phyloP scores from a whole-genome alignment of 2,329 filamentous ascomycete genomes.

The Beauveria sp. region DNA sequence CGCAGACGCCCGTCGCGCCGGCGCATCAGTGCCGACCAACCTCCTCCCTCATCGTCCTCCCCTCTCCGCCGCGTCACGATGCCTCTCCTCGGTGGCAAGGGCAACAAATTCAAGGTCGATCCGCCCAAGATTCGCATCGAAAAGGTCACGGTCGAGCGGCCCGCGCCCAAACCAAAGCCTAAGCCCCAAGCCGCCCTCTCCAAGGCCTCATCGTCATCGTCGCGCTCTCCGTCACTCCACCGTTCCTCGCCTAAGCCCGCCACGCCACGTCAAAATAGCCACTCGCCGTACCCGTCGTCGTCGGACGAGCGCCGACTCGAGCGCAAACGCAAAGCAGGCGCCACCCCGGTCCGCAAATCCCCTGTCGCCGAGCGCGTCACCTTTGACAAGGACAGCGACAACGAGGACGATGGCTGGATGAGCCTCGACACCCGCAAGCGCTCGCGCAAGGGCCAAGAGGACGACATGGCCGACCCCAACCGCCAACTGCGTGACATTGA shows the following conservation, averaged over 20 bases:
- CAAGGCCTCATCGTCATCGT: slow-evolving; percentile 24
- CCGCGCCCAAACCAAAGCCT: slow-evolving; percentile 28
- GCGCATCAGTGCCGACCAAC: background rate
- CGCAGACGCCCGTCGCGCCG: background rate
- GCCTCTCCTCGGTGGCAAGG: slow-evolving; percentile 33
- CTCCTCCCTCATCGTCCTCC: background rate
- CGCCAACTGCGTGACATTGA: slow-evolving; percentile 38
- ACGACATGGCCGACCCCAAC: slow-evolving; percentile 38
- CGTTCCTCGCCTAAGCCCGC: slow-evolving; percentile 35
- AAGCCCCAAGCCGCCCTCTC: slow-evolving; percentile 24
- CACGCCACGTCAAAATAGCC: slow-evolving; percentile 31
- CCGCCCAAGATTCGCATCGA: slow-evolving; percentile 45
- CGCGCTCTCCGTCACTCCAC: slow-evolving; percentile 26
- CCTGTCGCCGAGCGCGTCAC: slow-evolving; percentile 41
- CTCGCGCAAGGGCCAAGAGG: slow-evolving; percentile 33
- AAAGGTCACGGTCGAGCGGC: slow-evolving; percentile 38
- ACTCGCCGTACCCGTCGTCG: slow-evolving; percentile 34
- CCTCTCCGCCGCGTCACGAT: slow-evolving; percentile 12
- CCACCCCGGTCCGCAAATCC: slow-evolving; percentile 27
- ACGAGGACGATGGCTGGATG: slow-evolving; percentile 45
- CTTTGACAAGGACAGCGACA: slow-evolving; percentile 44
- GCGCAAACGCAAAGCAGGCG: slow-evolving; percentile 42
- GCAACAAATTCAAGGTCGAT: slow-evolving; percentile 44
- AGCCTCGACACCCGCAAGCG: slow-evolving; percentile 41
- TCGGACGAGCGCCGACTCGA: slow-evolving; percentile 29